Evolutionary conservation across 2,329 filamentous ascomycete genomes (phyloP), one percentile per base, ranked within the genome.

Genomic region (Fragosphaeria purpurea): DNA sequence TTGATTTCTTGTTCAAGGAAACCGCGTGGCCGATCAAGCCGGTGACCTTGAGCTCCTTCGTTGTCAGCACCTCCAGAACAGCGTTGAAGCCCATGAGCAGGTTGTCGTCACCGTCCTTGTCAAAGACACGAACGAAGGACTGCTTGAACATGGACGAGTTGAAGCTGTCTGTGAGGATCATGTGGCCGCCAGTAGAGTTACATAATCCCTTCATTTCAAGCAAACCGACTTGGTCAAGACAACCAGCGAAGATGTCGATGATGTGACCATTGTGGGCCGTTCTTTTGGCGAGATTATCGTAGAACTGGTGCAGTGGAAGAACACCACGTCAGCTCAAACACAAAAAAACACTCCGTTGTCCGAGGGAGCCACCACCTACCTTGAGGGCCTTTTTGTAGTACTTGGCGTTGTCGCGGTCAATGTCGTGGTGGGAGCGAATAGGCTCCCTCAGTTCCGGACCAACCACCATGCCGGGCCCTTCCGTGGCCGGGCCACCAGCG

Each of bases 91-190:
- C 93, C 93, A 98, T 98, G 8, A 95, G 71, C 11, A 98, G 77
- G 64, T 96, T 95, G 58, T 96, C 93, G 53, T 95, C 85, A 2
- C 79, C 88, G 63, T 98, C 93, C 69, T 96, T 96, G 65, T 98
- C 93, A 63, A 98, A 98, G 13, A 98, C 83, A 53, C 94, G 85
- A 47, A 95, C 85, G 62, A 98, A 98, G 0, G 93, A 97, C 66
- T 98, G 93, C 72, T 93, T 96, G 76, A 97, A 98, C 84, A 98
- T 96, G 52, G 91, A 97, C 0, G 93, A 94, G 4, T 91, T 97
- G 66, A 98, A 98, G 66, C 90, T 96, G 67, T 98, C 93, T 1
- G 93, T 97, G 57, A 98, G 72, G 56, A 98, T 94, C 85, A 98
- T 98, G 65, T 98, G 90, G 39, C 93, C 93, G 57, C 93, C 93